A percentile compares a stretch with the other conserved stretches of the same genome.
Evolutionary conservation across 2,329 filamentous ascomycete genomes (phyloP).

Genomic region (Rasamsonia emersonii): DNA sequence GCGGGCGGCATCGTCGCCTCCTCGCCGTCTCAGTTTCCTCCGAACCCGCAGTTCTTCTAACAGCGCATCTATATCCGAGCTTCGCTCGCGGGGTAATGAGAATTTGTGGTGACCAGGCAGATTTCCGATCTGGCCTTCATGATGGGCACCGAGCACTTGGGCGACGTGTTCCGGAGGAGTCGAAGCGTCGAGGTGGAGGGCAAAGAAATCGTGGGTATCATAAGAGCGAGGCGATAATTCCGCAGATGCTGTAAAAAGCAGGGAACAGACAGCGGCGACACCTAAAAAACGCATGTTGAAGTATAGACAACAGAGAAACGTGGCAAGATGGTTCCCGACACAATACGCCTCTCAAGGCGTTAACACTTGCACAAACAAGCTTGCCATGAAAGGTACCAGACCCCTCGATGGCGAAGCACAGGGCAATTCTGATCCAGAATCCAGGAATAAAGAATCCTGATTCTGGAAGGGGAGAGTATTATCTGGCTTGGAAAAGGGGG

Average conservation of each 20-base stretch:
- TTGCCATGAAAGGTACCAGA: constrained; percentile 15
- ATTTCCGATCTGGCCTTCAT: constrained; percentile 74
- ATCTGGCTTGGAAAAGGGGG: no score
- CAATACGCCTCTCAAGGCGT: constrained; percentile 8
- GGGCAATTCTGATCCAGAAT: no score
- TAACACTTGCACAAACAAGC: constrained; percentile 7
- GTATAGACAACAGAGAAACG: not conserved
- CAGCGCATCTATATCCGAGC: constrained; percentile 45
- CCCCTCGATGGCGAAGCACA: no score
- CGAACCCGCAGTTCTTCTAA: constrained; percentile 47
- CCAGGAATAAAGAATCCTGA: no score
- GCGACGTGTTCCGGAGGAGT: constrained; percentile 61
- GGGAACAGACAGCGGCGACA: constrained; percentile 17
- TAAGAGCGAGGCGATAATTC: constrained; percentile 58
- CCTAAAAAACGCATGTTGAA: constrained; percentile 16
- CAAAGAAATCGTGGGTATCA: constrained; percentile 82
- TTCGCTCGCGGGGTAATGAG: constrained; percentile 52
- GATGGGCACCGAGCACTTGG: constrained; percentile 60
- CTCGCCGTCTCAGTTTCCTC: constrained; percentile 52
- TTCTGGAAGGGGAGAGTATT: no score
- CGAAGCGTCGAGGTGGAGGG: constrained; percentile 66
- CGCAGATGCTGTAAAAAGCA: constrained; percentile 39
- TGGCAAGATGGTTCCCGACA: not conserved
- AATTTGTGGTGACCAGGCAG: constrained; percentile 80
- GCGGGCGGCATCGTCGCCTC: constrained; percentile 9